Evolutionary conservation across 148 eudicot genomes (phyloP).

Genomic region (Persicaria maculosa): DNA sequence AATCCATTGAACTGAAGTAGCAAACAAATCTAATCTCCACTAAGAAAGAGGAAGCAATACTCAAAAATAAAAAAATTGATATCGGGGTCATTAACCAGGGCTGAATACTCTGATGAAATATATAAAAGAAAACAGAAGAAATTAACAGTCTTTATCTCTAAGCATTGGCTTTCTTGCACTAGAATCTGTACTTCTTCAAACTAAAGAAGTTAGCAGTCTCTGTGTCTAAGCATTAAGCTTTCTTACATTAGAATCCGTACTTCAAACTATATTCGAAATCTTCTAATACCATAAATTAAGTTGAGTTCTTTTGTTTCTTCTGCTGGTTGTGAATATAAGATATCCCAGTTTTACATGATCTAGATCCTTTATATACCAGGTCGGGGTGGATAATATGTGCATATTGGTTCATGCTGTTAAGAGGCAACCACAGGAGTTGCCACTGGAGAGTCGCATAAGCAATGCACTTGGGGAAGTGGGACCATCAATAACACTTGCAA

Average conservation of each 20-base stretch:
- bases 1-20: not conserved
- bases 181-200: not conserved
- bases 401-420: conserved; percentile 94
- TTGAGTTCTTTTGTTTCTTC: not conserved
- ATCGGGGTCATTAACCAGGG: not conserved
- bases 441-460: conserved; percentile 81
- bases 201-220: not conserved
- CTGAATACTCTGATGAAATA: not conserved
- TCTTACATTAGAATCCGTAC: not conserved
- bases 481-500: conserved; percentile 94
- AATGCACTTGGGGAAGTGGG: conserved; percentile 98
- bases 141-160: not conserved
- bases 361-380: conserved; percentile 36
- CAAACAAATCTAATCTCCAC: not conserved
- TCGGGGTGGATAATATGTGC: conserved; percentile 99
- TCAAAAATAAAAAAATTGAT: not conserved
- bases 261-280: not conserved
- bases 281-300: not conserved
- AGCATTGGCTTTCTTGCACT: not conserved
- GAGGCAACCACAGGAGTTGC: conserved; percentile 74
- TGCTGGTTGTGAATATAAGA: not conserved
- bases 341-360: not conserved
- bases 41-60: not conserved
- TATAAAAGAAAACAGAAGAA: not conserved
- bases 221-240: not conserved